Conservation (phyloP, 1,284 basidiomycete species). For the Puccinia hordei region DNA sequence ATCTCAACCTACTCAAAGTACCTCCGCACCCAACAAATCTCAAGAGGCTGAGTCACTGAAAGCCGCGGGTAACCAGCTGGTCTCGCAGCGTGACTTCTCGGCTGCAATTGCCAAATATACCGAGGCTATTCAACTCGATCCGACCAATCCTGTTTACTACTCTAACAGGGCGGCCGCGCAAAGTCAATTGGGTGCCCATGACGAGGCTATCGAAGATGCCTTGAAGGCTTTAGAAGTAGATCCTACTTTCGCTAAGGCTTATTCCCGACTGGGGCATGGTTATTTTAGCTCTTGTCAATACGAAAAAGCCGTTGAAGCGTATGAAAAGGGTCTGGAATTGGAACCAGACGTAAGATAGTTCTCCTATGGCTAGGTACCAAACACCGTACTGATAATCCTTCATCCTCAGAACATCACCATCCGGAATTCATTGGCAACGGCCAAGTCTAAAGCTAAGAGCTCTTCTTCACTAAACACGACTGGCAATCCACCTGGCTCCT, state of each 20-base stretch:
- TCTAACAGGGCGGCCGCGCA: slow-evolving; percentile 81
- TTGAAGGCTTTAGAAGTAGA: slow-evolving; percentile 84
- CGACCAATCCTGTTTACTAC: slow-evolving; percentile 81
- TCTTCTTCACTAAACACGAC: slow-evolving; percentile 53
- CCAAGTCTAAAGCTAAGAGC: slow-evolving; percentile 67
- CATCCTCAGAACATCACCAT: slow-evolving; percentile 70
- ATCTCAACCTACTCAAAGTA: slow-evolving; percentile 53
- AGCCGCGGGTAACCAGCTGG: slow-evolving; percentile 76
- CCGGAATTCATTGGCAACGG: slow-evolving; percentile 80
- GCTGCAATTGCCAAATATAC: slow-evolving; percentile 81
- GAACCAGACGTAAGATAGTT: slow-evolving; percentile 66
- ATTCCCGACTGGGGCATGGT: slow-evolving; percentile 91
- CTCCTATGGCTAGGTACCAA: neutral
- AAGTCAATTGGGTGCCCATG: slow-evolving; percentile 82
- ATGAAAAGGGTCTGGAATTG: slow-evolving; percentile 79
- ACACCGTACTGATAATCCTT: neutral
- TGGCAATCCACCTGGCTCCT: slow-evolving; percentile 53
- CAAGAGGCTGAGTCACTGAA: slow-evolving; percentile 82
- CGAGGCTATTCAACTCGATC: slow-evolving; percentile 73
- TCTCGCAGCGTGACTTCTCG: slow-evolving; percentile 78
- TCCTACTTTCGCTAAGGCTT: slow-evolving; percentile 87
- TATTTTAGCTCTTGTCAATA: slow-evolving; percentile 85
- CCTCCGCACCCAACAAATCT: slow-evolving; percentile 62
- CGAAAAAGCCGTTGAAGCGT: slow-evolving; percentile 77
- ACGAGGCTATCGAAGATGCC: slow-evolving; percentile 82